phyloP scores from a whole-genome alignment of 176 grass and related monocot species.

The sorghum (Sorghum bicolor) region Sorghum_bicolor_NCBIv3 NC_012874.2:63412501-63413000 shows the following conservation, averaged over 20 bases:
- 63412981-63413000: slow-evolving; percentile 60
- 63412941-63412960: slow-evolving; percentile 42
- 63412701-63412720: slow-evolving; percentile 50
- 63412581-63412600: slow-evolving; percentile 63
- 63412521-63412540: slow-evolving; percentile 90
- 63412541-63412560: slow-evolving; percentile 73
- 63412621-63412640: not conserved
- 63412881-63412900: slow-evolving; percentile 37
- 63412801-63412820: slow-evolving; percentile 31
- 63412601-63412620: slow-evolving; percentile 20
- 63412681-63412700: slow-evolving; percentile 53
- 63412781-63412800: slow-evolving; percentile 34
- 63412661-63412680: not conserved
- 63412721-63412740: slow-evolving; percentile 45
- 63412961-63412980: slow-evolving; percentile 66
- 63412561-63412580: slow-evolving; percentile 66
- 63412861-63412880: slow-evolving; percentile 32
- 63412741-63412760: slow-evolving; percentile 53
- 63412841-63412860: slow-evolving; percentile 39
- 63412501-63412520: slow-evolving; percentile 80
- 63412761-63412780: slow-evolving; percentile 37
- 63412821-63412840: slow-evolving; percentile 31
- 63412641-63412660: not conserved
- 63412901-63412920: slow-evolving; percentile 38
- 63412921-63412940: slow-evolving; percentile 64